phyloP scores from a whole-genome alignment of 31 red algal genomes.

The Odonthalia washingtoniensis region DNA sequence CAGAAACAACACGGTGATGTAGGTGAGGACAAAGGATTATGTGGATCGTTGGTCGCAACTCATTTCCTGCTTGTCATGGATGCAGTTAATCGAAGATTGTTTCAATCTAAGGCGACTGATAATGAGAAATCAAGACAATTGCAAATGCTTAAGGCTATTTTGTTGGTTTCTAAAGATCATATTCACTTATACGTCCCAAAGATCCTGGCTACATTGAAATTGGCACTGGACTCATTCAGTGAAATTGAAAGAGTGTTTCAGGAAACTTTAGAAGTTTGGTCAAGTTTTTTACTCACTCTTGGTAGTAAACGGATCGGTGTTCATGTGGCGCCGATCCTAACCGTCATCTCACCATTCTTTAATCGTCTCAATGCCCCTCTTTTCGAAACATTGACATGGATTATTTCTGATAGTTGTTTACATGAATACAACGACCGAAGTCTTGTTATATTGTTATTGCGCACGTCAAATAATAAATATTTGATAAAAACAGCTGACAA shows the following conservation, averaged over 20 bases:
- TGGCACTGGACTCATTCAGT: conserved; percentile 68
- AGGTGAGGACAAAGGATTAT: neutral
- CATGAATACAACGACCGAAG: conserved; percentile 16
- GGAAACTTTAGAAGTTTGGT: conserved; percentile 64
- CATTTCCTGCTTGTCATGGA: conserved; percentile 84
- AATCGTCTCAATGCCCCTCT: conserved; percentile 38
- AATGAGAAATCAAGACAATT: conserved; percentile 47
- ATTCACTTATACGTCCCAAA: conserved; percentile 95
- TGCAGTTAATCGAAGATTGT: conserved; percentile 73
- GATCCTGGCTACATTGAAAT: conserved; percentile 93
- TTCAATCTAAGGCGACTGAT: conserved; percentile 53
- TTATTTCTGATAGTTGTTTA: neutral
- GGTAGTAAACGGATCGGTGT: conserved; percentile 63
- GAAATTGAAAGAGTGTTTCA: conserved; percentile 6
- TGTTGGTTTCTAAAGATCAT: conserved; percentile 46
- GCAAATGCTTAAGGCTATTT: conserved; percentile 57
- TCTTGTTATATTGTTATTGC: conserved; percentile 18
- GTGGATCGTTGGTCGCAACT: conserved; percentile 38
- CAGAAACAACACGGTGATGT: too few species aligned
- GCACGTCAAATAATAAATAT: neutral
- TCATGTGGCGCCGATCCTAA: conserved; percentile 63
- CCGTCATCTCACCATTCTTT: conserved; percentile 69
- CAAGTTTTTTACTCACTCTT: conserved; percentile 63
- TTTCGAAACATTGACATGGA: neutral
- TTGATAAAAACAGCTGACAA: neutral